phyloP scores from a whole-genome alignment of 164 flowering plant genomes.

The Vitis rupestris region DNA sequence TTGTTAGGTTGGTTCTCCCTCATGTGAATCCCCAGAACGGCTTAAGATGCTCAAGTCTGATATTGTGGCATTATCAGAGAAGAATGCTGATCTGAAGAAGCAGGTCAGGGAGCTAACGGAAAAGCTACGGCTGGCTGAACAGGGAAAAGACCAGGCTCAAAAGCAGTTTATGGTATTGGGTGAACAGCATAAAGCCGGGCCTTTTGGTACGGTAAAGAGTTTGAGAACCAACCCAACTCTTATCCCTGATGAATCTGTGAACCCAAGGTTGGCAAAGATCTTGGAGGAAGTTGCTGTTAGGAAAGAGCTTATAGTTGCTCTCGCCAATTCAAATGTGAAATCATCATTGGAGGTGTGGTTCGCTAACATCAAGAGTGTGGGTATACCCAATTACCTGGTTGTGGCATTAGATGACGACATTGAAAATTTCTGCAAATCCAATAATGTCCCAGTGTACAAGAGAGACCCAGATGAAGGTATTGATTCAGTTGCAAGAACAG shows the following conservation, averaged over 20 bases:
- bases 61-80: constrained; percentile 41
- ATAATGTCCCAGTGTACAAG: constrained; percentile 43
- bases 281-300: constrained; percentile 60
- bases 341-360: constrained; percentile 76
- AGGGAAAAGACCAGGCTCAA: constrained; percentile 54
- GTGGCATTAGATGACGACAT: constrained; percentile 68
- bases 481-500: constrained; percentile 62
- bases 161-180: constrained; percentile 53
- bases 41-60: constrained; percentile 55
- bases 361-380: constrained; percentile 70
- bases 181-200: constrained; percentile 72
- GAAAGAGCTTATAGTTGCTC: constrained; percentile 78
- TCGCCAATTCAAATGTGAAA: constrained; percentile 83
- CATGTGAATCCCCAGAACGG: constrained; percentile 66
- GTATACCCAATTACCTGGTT: constrained; percentile 77
- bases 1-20: constrained; percentile 41
- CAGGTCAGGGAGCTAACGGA: constrained; percentile 60
- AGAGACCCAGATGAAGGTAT: constrained; percentile 73
- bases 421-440: constrained; percentile 29
- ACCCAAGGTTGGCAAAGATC: constrained; percentile 75
- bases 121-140: constrained; percentile 68
- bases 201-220: constrained; percentile 89
- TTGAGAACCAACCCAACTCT: constrained; percentile 78
- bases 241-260: constrained; percentile 75
- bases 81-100: constrained; percentile 64